These are phyloP conservation scores for Suillus hirtellus DNA, from an alignment of 768 basidiomycete genomes.

Conservation along the genomic window DNA sequence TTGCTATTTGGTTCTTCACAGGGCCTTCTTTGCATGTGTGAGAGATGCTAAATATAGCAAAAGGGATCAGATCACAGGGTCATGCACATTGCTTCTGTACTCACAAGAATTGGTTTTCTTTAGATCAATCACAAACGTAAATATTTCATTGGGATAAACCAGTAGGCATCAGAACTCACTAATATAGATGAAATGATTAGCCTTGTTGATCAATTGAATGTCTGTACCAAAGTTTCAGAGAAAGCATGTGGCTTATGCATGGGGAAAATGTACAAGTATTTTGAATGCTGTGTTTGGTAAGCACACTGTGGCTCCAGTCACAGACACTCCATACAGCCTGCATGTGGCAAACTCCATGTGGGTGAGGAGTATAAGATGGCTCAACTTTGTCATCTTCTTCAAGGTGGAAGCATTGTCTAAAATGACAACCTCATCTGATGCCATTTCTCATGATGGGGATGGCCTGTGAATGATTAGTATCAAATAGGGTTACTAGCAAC, in stretches of 20 bases:
- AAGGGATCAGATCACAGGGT: constrained; percentile 11
- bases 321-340: constrained; percentile 85
- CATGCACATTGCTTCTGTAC: constrained; percentile 26
- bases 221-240: constrained; percentile 42
- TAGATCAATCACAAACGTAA: constrained; percentile 9
- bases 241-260: constrained; percentile 6
- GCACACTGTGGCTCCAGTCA: constrained; percentile 94
- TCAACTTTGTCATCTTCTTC: constrained; percentile 41
- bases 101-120: constrained; percentile 87
- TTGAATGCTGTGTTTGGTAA: constrained; percentile 90
- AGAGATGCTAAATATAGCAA: constrained; percentile 60
- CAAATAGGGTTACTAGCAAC: neutral
- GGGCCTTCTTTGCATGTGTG: constrained; percentile 60
- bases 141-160: constrained; percentile 8
- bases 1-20: constrained; percentile 82
- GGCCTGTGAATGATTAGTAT: constrained; percentile 35
- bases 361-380: constrained; percentile 39
- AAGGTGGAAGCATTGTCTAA: constrained; percentile 66
- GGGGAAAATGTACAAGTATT: constrained; percentile 71
- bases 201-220: constrained; percentile 75
- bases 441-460: constrained; percentile 71
- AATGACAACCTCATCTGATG: constrained; percentile 52
- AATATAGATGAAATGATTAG: constrained; percentile 90
- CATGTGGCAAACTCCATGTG: constrained; percentile 59
- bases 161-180: constrained; percentile 46